A percentile compares a stretch with the other conserved stretches of the same genome.
Conservation (phyloP, 2,329 filamentous ascomycete species). For the Boeremia lycopersici region DNA sequence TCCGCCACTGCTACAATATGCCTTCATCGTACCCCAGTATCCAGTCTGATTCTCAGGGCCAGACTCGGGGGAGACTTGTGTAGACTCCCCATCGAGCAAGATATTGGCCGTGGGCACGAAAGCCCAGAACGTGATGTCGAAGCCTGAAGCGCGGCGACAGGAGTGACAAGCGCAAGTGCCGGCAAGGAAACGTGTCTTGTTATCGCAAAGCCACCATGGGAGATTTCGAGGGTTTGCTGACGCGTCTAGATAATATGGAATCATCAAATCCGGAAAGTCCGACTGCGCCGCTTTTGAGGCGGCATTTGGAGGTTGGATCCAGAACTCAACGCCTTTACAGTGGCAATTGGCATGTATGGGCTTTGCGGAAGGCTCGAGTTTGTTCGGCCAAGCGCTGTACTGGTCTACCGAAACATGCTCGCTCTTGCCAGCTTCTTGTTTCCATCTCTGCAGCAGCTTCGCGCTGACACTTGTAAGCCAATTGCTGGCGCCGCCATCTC, state of each 20-base stretch:
- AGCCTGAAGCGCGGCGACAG: conserved; percentile 52
- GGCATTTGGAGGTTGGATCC: conserved; percentile 43
- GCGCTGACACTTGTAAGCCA: conserved; percentile 52
- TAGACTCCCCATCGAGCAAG: conserved; percentile 38
- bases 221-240: conserved; percentile 22
- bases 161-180: conserved; percentile 55
- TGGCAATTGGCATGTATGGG: conserved; percentile 51
- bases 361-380: conserved; percentile 15
- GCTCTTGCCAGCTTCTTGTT: conserved; percentile 19
- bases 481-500: conserved; percentile 57
- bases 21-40: conserved; percentile 50
- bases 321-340: conserved; percentile 54
- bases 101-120: conserved; percentile 50
- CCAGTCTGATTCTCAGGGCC: conserved; percentile 4
- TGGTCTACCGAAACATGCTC: not conserved
- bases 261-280: conserved; percentile 49
- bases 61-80: conserved; percentile 16
- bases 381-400: not conserved
- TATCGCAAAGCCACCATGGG: conserved; percentile 41
- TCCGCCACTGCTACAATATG: conserved; percentile 52
- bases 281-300: conserved; percentile 42
- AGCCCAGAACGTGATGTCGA: conserved; percentile 56
- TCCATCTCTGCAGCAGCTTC: conserved; percentile 25
- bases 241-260: conserved; percentile 22
- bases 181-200: conserved; percentile 46